Conservation (phyloP, 441 rosid species). For the Gossypium davidsonii region DNA sequence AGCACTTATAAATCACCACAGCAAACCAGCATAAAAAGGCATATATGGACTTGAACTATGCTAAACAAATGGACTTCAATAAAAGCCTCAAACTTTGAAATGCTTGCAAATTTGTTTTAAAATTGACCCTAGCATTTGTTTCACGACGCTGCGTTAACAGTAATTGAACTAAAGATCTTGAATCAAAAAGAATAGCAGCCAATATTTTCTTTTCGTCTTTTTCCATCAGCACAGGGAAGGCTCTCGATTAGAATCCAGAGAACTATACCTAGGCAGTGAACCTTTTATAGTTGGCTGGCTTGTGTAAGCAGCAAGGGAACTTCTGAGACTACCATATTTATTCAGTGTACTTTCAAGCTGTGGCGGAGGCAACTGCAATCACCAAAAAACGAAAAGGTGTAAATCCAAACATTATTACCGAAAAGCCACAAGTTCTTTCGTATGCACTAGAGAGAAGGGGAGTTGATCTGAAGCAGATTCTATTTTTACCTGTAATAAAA, state of each 20-base stretch:
- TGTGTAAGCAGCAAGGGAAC: constrained; percentile 63
- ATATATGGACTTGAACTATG: not conserved
- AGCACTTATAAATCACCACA: constrained; percentile 5
- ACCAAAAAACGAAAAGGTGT: constrained; percentile 16
- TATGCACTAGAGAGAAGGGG: not conserved
- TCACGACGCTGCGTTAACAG: not conserved
- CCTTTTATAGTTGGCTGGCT: constrained; percentile 59
- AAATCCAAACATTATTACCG: not conserved
- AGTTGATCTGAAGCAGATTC: not conserved
- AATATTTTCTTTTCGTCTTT: not conserved
- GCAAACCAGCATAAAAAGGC: not conserved
- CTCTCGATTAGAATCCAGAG: constrained; percentile 4
- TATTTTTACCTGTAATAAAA: constrained; percentile 62
- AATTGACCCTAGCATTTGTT: not conserved
- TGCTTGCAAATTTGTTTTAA: not conserved
- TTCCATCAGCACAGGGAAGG: not conserved
- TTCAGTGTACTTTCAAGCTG: constrained; percentile 80
- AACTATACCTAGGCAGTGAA: constrained; percentile 68
- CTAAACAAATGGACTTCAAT: not conserved
- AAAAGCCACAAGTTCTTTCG: not conserved
- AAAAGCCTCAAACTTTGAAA: not conserved
- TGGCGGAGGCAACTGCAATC: constrained; percentile 76
- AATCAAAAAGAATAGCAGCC: not conserved
- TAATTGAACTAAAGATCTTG: not conserved
- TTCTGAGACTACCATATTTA: constrained; percentile 69